Percentiles rank a stretch among this genome's conserved stretches.
These are phyloP conservation scores for Paraconiothyrium brasiliense DNA, from an alignment of 2,329 filamentous ascomycete genomes.

Conservation along the genomic window DNA sequence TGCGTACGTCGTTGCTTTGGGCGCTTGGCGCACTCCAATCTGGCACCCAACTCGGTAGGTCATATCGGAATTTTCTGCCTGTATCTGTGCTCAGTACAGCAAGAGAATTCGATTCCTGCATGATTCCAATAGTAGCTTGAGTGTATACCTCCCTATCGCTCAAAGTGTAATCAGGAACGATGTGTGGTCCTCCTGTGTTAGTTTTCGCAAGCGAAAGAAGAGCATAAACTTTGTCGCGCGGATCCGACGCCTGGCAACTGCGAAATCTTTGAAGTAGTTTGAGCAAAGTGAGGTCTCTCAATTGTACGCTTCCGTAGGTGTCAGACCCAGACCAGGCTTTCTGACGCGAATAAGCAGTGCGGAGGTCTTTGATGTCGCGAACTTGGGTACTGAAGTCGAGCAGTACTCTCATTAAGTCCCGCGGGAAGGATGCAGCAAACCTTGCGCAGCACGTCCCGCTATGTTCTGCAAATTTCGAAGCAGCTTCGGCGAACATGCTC, in stretches of 20 bases:
- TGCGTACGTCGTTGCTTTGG: slow-evolving; percentile 13
- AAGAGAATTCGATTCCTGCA: slow-evolving; percentile 11
- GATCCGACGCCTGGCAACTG: no score
- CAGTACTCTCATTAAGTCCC: slow-evolving; percentile 18
- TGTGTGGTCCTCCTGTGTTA: neutral
- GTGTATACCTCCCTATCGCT: slow-evolving; percentile 21
- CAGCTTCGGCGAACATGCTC: slow-evolving; percentile 21
- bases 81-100: slow-evolving; percentile 25
- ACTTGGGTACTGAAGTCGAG: slow-evolving; percentile 13
- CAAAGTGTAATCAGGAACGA: slow-evolving; percentile 23
- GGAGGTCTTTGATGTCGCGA: slow-evolving; percentile 14
- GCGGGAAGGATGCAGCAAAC: neutral
- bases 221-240: slow-evolving; percentile 14
- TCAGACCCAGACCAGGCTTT: no score
- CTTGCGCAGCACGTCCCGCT: slow-evolving; percentile 13
- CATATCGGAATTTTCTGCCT: slow-evolving; percentile 23
- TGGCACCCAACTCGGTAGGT: slow-evolving; percentile 35
- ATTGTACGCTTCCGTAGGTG: no score
- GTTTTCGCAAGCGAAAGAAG: slow-evolving; percentile 20
- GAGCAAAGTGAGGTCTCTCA: no score
- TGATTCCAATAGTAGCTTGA: slow-evolving; percentile 18
- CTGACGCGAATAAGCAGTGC: neutral
- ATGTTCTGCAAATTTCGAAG: slow-evolving; percentile 11
- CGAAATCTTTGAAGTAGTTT: no score
- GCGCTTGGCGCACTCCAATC: slow-evolving; percentile 28